Conservation (phyloP, 108 stramenopile genomes). For the Thalassiosira profunda region DNA sequence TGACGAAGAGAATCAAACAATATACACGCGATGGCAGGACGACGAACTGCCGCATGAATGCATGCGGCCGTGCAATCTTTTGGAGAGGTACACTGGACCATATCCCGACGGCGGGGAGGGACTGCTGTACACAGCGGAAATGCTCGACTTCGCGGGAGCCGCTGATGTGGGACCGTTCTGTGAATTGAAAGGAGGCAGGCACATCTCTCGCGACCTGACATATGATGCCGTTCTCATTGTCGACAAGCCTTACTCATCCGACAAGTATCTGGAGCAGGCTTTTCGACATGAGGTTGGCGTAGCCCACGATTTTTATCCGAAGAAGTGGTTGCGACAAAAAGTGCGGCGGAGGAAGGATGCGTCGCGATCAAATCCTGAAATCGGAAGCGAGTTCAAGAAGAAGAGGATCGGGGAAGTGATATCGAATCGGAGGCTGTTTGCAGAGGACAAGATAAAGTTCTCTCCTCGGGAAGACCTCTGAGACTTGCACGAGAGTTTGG, state of each 20-base stretch:
- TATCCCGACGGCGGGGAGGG: constrained; percentile 13
- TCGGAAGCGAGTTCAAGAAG: constrained; percentile 14
- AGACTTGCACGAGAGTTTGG: neutral
- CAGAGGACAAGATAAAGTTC: no score
- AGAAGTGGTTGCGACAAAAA: constrained; percentile 24
- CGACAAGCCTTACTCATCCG: constrained; percentile 24
- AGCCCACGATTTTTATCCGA: constrained; percentile 47
- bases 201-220: constrained; percentile 24
- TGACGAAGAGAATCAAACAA: constrained; percentile 24
- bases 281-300: constrained; percentile 45
- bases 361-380: neutral
- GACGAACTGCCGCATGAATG: constrained; percentile 29
- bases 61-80: constrained; percentile 31
- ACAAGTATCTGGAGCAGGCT: constrained; percentile 28
- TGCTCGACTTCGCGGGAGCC: constrained; percentile 35
- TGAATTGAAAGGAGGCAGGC: constrained; percentile 19
- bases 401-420: constrained; percentile 20
- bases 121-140: constrained; percentile 31
- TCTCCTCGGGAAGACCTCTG: constrained; percentile 1
- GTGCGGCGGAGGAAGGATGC: constrained; percentile 10
- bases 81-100: constrained; percentile 38
- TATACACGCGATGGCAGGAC: constrained; percentile 26
- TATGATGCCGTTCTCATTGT: constrained; percentile 39
- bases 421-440: neutral
- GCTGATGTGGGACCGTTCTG: constrained; percentile 24